phyloP scores from a whole-genome alignment of 1,284 basidiomycete species.

The Bondarzewia mesenterica region DNA sequence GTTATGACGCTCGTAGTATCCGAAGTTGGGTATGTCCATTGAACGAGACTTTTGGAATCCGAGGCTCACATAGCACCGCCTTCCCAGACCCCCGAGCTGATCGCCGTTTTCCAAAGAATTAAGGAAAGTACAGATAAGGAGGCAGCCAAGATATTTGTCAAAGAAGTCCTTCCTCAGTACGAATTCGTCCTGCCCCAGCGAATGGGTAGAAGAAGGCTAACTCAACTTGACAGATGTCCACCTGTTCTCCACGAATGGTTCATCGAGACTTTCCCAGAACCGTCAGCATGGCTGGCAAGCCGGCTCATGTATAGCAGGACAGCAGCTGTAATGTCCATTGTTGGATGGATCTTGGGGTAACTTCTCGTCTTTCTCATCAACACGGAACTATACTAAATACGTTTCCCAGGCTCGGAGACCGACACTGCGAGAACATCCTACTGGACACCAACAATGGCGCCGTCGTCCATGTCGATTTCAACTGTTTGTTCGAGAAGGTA shows the following conservation, averaged over 20 bases:
- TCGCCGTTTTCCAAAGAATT: slow-evolving; percentile 46
- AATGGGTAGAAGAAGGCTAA: neutral
- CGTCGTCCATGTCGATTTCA: slow-evolving; percentile 96
- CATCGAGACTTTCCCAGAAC: slow-evolving; percentile 93
- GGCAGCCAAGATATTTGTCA: slow-evolving; percentile 52
- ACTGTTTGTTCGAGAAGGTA: slow-evolving; percentile 97
- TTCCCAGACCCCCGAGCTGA: slow-evolving; percentile 25
- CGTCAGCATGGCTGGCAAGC: slow-evolving; percentile 88
- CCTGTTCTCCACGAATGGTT: slow-evolving; percentile 99
- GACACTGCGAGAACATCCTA: slow-evolving; percentile 96
- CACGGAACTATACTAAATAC: neutral
- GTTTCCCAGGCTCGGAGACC: slow-evolving; percentile 80
- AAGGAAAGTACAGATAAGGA: slow-evolving; percentile 43
- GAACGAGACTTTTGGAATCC: neutral
- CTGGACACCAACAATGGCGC: slow-evolving; percentile 88
- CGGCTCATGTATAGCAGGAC: slow-evolving; percentile 86
- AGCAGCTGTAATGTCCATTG: slow-evolving; percentile 97
- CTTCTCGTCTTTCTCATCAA: neutral
- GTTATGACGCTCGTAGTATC: slow-evolving; percentile 64
- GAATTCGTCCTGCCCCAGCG: slow-evolving; percentile 16
- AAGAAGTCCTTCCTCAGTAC: slow-evolving; percentile 54
- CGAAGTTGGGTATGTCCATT: slow-evolving; percentile 49
- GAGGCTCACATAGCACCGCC: neutral
- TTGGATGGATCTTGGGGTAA: slow-evolving; percentile 96
- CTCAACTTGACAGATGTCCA: slow-evolving; percentile 42